Evolutionary conservation across 2,329 filamentous ascomycete genomes (phyloP).

Genomic region (Rosellinia necatrix): DNA sequence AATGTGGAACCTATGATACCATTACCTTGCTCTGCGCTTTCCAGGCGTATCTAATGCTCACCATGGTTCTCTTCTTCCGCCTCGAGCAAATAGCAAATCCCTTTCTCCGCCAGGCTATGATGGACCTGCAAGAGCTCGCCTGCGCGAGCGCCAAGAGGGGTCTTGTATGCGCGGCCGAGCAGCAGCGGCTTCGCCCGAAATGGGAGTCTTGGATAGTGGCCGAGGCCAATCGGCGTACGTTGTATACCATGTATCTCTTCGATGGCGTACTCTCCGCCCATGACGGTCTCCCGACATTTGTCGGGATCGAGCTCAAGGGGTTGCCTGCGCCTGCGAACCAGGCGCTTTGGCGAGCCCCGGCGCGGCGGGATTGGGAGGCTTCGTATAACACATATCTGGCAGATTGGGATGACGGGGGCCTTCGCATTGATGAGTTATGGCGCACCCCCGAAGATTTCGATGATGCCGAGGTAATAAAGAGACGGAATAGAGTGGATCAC

Average conservation of each 20-base stretch:
- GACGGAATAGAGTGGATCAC: slow-evolving; percentile 47
- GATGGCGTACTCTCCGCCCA: slow-evolving; percentile 53
- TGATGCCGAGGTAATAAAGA: slow-evolving; percentile 38
- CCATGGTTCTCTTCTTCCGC: slow-evolving; percentile 53
- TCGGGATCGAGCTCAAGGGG: slow-evolving; percentile 53
- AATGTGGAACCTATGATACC: slow-evolving; percentile 35
- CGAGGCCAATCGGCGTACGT: slow-evolving; percentile 56
- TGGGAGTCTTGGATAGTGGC: slow-evolving; percentile 61
- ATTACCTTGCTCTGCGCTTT: slow-evolving; percentile 49
- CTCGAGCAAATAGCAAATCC: slow-evolving; percentile 31
- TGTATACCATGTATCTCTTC: slow-evolving; percentile 59
- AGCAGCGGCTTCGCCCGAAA: slow-evolving; percentile 43
- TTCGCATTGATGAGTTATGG: slow-evolving; percentile 59
- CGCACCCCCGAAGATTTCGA: slow-evolving; percentile 41
- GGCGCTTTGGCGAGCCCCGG: slow-evolving; percentile 48
- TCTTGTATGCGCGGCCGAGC: slow-evolving; percentile 50
- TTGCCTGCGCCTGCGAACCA: slow-evolving; percentile 49
- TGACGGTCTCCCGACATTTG: slow-evolving; percentile 50
- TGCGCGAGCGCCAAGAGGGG: slow-evolving; percentile 46
- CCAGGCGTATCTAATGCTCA: slow-evolving; percentile 59
- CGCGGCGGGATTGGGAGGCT: slow-evolving; percentile 47
- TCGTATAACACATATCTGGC: slow-evolving; percentile 49
- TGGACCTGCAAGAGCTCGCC: slow-evolving; percentile 57
- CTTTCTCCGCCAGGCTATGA: slow-evolving; percentile 49
- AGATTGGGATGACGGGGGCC: slow-evolving; percentile 46